These are phyloP conservation scores for Thraustotheca clavata DNA, from an alignment of 352 stramenopile genomes.

Conservation along the genomic window DNA sequence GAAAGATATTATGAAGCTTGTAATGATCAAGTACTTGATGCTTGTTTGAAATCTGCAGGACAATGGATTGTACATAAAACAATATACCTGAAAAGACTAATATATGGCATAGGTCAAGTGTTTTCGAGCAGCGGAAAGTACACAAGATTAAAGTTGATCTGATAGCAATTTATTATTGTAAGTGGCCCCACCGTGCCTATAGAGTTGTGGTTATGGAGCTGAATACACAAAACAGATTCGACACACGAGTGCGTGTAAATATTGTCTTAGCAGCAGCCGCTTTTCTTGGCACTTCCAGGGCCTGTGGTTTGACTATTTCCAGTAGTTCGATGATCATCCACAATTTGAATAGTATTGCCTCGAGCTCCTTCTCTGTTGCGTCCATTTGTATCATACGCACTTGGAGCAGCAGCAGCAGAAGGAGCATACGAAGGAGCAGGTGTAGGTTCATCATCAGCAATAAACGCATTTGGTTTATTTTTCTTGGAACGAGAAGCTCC, in stretches of 20 bases:
- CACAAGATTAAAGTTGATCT: background rate
- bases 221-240: too few species aligned
- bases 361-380: constrained; percentile 38
- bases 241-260: too few species aligned
- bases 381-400: constrained; percentile 20
- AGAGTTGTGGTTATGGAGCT: too few species aligned
- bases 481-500: constrained; percentile 40
- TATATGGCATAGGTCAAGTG: constrained; percentile 4
- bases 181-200: too few species aligned
- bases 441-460: constrained; percentile 55
- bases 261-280: constrained; percentile 17
- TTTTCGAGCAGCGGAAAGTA: background rate
- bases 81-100: background rate
- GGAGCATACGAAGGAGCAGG: constrained; percentile 10
- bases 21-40: constrained; percentile 50
- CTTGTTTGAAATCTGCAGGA: constrained; percentile 44
- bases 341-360: constrained; percentile 52
- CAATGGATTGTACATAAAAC: constrained; percentile 45
- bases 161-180: too few species aligned
- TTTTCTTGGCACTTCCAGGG: constrained; percentile 4
- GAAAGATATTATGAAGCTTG: background rate
- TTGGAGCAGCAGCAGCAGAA: background rate
- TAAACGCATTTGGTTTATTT: constrained; percentile 63
- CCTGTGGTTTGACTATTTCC: background rate
- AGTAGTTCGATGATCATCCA: constrained; percentile 34